Base-by-base conservation (phyloP, 2,329 filamentous ascomycete species). In the Clathrospora elynae region DNA sequence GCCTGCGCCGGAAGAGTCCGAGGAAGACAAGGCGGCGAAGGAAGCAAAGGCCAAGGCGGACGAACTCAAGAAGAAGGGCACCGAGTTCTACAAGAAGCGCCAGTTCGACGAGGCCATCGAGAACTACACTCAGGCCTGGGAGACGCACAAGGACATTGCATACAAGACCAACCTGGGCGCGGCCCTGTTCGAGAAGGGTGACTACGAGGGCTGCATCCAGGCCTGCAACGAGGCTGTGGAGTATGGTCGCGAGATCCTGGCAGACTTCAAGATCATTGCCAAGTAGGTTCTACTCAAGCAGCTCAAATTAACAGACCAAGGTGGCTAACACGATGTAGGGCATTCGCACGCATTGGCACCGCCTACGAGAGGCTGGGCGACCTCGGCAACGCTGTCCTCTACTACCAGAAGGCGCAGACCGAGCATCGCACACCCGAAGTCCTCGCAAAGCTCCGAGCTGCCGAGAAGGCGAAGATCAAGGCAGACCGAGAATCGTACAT, bases 221-320 rank as follows among this genome's bases (percentile, higher is more conserved):
- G 77, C 85, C 11, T 99, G 93, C 75, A 84, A 88, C 61, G 84
- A 90, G 75, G 93, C 95, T 8, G 82, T 96, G 39, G 87, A 95
- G 58, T 87, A 97, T 71, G 93, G 93, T 42, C 89, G 93, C 46
- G 81, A 87, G 61, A 84, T 95, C 59, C 87, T 90, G 42, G 91
- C 93, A 52, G 93, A 99, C 75, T 99, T 97, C 80, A 99, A 99
- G 83, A 81, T 91, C 66, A 92, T 99, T 56, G 91, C 95, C 67
- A 97, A 96, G 84, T 88, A 70, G 49, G 72, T 65, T n/a, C n/a
- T n/a, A n/a, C n/a, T n/a, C n/a, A n/a, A n/a, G n/a, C n/a, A n/a
- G n/a, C n/a, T n/a, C n/a, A n/a, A n/a, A n/a, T n/a, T n/a, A n/a
- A n/a, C n/a, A n/a, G n/a, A n/a, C n/a, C n/a, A n/a, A n/a, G n/a